Evolutionary conservation across 2,329 filamentous ascomycete species (phyloP).

Genomic region (Epichloe sylvatica): DNA sequence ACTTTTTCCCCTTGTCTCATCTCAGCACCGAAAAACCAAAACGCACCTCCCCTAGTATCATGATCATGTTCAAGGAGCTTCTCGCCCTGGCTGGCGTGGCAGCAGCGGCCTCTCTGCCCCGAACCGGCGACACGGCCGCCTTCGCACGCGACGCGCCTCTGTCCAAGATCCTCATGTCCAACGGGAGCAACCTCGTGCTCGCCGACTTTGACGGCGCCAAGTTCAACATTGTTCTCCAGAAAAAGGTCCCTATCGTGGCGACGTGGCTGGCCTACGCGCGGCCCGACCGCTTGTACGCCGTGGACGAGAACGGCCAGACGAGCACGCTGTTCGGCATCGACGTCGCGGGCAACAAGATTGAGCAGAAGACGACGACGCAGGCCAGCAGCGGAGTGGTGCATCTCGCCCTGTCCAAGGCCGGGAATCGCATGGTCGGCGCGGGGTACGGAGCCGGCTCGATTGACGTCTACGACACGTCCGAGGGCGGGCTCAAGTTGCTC

Average conservation of each 20-base stretch:
- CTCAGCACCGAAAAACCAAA: no score
- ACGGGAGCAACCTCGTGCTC: constrained; percentile 25
- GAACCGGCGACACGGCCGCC: background rate
- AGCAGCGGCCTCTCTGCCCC: background rate
- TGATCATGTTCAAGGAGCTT: background rate
- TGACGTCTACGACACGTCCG: constrained; percentile 31
- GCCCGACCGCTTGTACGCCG: constrained; percentile 29
- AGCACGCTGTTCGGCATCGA: constrained; percentile 28
- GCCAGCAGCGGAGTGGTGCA: constrained; percentile 32
- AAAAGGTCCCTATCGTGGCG: constrained; percentile 22
- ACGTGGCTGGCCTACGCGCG: constrained; percentile 33
- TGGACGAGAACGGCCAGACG: constrained; percentile 30
- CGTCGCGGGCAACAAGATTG: constrained; percentile 16
- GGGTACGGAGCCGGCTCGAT: constrained; percentile 27
- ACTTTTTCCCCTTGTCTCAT: no score
- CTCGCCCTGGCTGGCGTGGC: background rate
- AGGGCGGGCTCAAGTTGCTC: constrained; percentile 22
- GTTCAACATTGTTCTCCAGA: constrained; percentile 24
- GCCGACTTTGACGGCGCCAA: constrained; percentile 27
- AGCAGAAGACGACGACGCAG: constrained; percentile 11
- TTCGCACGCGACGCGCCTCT: background rate
- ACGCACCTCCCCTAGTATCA: background rate
- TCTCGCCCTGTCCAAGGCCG: constrained; percentile 31
- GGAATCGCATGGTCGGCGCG: constrained; percentile 31
- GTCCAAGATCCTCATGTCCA: constrained; percentile 24